Percentiles rank a stretch among this genome's conserved stretches.
Evolutionary conservation across 2,329 filamentous ascomycete species (phyloP).

Genomic region (Grosmannia huntii): DNA sequence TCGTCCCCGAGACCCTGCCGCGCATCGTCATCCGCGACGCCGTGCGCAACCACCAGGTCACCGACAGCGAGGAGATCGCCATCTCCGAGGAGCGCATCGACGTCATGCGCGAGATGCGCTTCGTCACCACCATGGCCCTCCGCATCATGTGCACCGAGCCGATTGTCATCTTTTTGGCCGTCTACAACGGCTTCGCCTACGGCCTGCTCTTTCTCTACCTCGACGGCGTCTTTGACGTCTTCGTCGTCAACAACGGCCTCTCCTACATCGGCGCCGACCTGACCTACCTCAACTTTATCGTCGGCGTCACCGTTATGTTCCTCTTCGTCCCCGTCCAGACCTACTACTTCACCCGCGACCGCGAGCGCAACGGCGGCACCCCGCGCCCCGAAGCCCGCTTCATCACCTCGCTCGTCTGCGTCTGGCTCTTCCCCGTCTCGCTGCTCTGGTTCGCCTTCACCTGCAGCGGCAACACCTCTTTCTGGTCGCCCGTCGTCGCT

Average conservation of each 20-base stretch:
- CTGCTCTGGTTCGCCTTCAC: conserved; percentile 8
- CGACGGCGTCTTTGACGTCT: conserved; percentile 6
- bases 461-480: conserved; percentile 3
- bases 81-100: conserved; percentile 4
- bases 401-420: conserved; percentile 4
- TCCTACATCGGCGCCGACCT: conserved; percentile 7
- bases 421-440: conserved; percentile 6
- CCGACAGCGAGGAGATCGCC: conserved; percentile 2
- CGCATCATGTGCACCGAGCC: conserved; percentile 7
- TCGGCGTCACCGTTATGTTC: conserved; percentile 7
- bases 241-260: conserved; percentile 6
- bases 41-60: background rate
- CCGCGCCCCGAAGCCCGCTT: conserved; percentile 6
- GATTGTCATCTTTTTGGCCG: conserved; percentile 5
- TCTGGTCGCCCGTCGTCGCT: conserved; percentile 6
- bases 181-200: conserved; percentile 8
- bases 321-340: conserved; percentile 6
- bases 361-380: background rate
- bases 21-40: conserved; percentile 4
- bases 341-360: conserved; percentile 2
- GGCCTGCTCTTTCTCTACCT: conserved; percentile 7
- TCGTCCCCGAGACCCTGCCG: conserved; percentile 5
- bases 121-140: conserved; percentile 7
- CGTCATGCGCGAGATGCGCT: conserved; percentile 5
- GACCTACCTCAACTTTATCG: conserved; percentile 9